Evolutionary conservation across 208 protist species (phyloP).

Genomic region (Leishmania tarentolae): DNA sequence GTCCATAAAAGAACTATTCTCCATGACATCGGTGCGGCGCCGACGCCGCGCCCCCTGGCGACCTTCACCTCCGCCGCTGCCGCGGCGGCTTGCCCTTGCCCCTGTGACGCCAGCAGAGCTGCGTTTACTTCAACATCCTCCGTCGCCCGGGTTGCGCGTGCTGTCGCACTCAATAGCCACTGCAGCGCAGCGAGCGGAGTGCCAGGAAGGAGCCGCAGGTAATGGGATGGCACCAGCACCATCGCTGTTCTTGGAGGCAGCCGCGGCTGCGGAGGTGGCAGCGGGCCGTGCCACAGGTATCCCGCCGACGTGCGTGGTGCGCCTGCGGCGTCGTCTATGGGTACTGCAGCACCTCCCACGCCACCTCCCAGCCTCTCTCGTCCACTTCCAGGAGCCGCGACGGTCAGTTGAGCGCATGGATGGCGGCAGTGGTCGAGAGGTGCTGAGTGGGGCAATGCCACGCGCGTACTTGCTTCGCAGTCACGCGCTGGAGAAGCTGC

Average conservation of each 20-base stretch:
- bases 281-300: conserved; percentile 1
- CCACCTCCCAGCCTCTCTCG: conserved; percentile 48
- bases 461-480: conserved; percentile 45
- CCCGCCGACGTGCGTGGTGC: conserved; percentile 31
- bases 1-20: conserved; percentile 9
- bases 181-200: neutral
- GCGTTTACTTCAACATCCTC: conserved; percentile 18
- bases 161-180: neutral
- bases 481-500: conserved; percentile 38
- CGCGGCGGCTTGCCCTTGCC: conserved; percentile 1
- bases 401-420: neutral
- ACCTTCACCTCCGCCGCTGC: conserved; percentile 7
- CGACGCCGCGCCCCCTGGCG: conserved; percentile 9
- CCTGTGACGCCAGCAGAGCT: conserved; percentile 21
- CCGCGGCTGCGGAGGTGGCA: neutral
- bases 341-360: conserved; percentile 47
- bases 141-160: conserved; percentile 15
- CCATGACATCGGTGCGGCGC: conserved; percentile 1
- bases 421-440: neutral
- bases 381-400: conserved; percentile 43
- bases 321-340: conserved; percentile 62
- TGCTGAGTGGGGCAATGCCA: neutral
- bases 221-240: neutral
- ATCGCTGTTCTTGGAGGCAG: conserved; percentile 1
- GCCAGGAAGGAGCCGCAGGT: neutral